Conservation (phyloP, 305 asterid species). For the Withania somnifera region DNA sequence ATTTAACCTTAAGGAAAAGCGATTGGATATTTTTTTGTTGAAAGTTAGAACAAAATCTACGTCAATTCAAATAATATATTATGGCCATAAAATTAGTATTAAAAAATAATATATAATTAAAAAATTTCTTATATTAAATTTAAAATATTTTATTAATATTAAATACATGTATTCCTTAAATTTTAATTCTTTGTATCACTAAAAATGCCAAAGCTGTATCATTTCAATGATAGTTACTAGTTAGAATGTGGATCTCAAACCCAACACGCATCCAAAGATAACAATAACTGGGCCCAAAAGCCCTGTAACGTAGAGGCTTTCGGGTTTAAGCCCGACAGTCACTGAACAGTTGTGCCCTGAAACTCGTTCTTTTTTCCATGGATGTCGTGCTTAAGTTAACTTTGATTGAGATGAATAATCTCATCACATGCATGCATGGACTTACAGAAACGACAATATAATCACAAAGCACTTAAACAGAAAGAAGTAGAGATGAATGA, state of each 20-base stretch:
- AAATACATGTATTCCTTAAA: too few species aligned
- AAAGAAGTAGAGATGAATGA: conserved; percentile 21
- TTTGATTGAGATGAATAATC: too few species aligned
- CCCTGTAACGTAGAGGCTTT: neutral
- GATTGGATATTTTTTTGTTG: too few species aligned
- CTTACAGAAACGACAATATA: neutral
- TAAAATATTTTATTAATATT: too few species aligned
- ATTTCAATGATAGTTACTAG: neutral
- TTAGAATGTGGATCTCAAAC: neutral
- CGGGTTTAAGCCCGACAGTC: neutral
- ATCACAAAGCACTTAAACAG: neutral
- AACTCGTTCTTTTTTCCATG: conserved; percentile 27
- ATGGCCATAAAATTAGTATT: too few species aligned
- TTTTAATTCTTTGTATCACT: too few species aligned
- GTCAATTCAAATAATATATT: too few species aligned
- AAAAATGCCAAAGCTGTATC: neutral
- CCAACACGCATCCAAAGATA: too few species aligned
- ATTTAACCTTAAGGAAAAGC: too few species aligned
- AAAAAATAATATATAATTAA: too few species aligned
- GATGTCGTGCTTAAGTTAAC: conserved; percentile 26
- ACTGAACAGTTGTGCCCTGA: conserved; percentile 3
- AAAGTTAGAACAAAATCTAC: too few species aligned
- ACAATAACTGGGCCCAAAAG: neutral
- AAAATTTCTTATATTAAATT: too few species aligned
- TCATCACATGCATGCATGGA: neutral